Evolutionary conservation across 495 filamentous ascomycete species (phyloP), one percentile per base, ranked within the genome.

Genomic region (Daldinia childiae): DNA sequence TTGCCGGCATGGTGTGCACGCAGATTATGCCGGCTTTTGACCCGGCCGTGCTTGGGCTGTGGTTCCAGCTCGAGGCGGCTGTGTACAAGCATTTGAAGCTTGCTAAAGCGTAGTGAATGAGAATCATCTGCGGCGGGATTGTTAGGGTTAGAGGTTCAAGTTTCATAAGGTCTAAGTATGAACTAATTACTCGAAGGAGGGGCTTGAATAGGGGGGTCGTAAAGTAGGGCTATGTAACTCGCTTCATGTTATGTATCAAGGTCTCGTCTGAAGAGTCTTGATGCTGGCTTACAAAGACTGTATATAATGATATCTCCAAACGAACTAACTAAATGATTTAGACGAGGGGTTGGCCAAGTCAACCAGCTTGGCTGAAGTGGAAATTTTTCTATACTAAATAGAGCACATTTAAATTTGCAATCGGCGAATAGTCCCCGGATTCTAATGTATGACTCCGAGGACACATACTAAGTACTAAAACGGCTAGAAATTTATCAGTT

Each of bases 1-100:
- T 90, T 58, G 88, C 79, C 8, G 88, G 87, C 7, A 84, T 90
- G 17, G 77, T 89, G 32, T 84, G 79, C 26, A 78, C 78, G 26
- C 89, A 91, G 80, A 85, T 90, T 34, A 62, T 90, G 64, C 89
- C 88, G 8, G 89, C 87, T 78, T 83, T 50, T 30, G 83, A 85
- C 71, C 48, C 69, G 4, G 75, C 79, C 19, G 81, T 85, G 1
- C 11, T 83, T 4, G 77, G 78, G 1, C 27, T 85, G 24, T 84
- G 82, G 82, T 69, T 30, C 1, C 55, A 74, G 14, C 56, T 85
- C 7, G 83, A 85, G 68, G 62, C 74, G 1, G 69, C 69, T 12
- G 72, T 83, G 1, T 82, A 86, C 55, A 62, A 52, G 36, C 52
- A 72, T 34, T 12, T 67, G 43, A 27, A 36, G 54, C 21, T 38